These are phyloP conservation scores for Escallonia rubra DNA, from an alignment of 129 eudicot species.

Conservation along the genomic window DNA sequence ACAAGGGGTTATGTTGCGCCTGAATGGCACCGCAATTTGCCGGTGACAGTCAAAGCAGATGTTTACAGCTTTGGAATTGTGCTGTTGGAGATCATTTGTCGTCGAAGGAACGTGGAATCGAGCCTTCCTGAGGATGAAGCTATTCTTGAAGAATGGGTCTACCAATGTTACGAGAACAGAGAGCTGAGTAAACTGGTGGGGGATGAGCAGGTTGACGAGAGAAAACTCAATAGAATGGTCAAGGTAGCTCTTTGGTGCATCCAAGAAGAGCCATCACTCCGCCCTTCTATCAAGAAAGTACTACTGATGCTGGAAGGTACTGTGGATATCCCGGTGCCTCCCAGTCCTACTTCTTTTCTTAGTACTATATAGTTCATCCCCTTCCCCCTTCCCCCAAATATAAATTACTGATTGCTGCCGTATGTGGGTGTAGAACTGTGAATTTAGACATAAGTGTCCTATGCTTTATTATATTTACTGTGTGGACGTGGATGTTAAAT, in stretches of 20 bases:
- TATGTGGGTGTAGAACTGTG: too few relatives aligned
- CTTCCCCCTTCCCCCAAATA: too few relatives aligned
- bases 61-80: background rate
- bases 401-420: too few relatives aligned
- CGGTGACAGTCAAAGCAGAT: background rate
- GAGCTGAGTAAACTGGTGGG: background rate
- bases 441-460: too few relatives aligned
- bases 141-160: constrained; percentile 7
- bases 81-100: background rate
- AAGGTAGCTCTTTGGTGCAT: constrained; percentile 1
- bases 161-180: background rate
- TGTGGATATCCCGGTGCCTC: background rate
- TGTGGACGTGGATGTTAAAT: too few relatives aligned
- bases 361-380: background rate
- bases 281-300: background rate
- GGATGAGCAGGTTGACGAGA: background rate
- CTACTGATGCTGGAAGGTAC: constrained; percentile 2
- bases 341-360: constrained; percentile 2
- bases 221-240: constrained; percentile 1
- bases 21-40: background rate
- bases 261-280: constrained; percentile 1
- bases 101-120: background rate
- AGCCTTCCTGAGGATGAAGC: constrained; percentile 3
- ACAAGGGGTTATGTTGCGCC: constrained; percentile 4
- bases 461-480: too few relatives aligned